Conservation (phyloP, 1,139 yeast species). For the Trichomonascaceae sp. region DNA sequence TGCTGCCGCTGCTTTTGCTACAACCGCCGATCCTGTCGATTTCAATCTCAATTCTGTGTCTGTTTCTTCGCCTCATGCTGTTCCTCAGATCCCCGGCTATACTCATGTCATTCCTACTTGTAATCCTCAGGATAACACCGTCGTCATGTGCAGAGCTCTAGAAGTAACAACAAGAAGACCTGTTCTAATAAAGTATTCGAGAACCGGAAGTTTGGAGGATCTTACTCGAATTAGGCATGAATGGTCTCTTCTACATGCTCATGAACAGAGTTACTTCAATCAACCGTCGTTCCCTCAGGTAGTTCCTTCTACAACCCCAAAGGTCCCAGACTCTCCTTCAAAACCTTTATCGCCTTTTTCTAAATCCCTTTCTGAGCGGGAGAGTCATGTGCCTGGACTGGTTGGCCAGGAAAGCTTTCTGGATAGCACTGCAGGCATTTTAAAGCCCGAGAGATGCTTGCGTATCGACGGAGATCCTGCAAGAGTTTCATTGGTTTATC, state of each 20-base stretch:
- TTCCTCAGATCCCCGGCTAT: constrained; percentile 21
- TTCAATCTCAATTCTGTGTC: neutral
- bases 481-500: constrained; percentile 22
- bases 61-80: neutral
- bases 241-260: constrained; percentile 25
- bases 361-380: neutral
- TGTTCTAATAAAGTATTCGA: constrained; percentile 23
- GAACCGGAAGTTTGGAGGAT: constrained; percentile 25
- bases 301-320: neutral
- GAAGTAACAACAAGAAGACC: constrained; percentile 17
- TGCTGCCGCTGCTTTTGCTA: neutral
- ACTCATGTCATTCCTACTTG: constrained; percentile 21
- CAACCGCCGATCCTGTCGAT: too few species aligned
- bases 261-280: neutral
- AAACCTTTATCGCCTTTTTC: neutral
- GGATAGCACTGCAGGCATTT: constrained; percentile 21
- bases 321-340: neutral
- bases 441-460: constrained; percentile 23
- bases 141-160: constrained; percentile 25
- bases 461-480: constrained; percentile 19
- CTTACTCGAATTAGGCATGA: constrained; percentile 27
- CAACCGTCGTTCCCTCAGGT: constrained; percentile 4
- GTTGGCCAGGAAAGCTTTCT: constrained; percentile 10
- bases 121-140: constrained; percentile 23
- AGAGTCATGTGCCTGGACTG: neutral